A percentile compares a stretch with the other conserved stretches of the same genome.
Conservation (phyloP, 768 basidiomycete genomes). For the Fistulinella prunicolor region DNA sequence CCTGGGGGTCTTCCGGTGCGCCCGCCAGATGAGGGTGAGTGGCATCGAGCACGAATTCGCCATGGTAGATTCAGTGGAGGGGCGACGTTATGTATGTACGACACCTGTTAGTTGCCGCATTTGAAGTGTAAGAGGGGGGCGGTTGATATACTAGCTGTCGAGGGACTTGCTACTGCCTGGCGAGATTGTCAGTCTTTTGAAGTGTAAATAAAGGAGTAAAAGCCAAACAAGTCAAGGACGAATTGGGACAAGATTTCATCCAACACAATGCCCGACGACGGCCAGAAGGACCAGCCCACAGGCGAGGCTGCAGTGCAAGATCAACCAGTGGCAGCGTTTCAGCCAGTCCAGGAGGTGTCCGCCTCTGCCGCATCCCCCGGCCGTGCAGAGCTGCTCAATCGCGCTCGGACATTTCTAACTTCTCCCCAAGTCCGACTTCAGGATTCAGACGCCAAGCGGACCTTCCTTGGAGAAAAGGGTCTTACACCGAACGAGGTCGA, state of each 20-base stretch:
- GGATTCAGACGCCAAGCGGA: constrained; percentile 52
- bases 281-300: background rate
- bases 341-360: constrained; percentile 1
- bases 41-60: constrained; percentile 56
- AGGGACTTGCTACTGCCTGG: background rate
- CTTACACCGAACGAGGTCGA: constrained; percentile 60
- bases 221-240: no score
- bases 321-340: background rate
- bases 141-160: constrained; percentile 13
- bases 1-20: constrained; percentile 53
- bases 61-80: constrained; percentile 55
- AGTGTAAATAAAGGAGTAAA: no score
- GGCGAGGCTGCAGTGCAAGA: background rate
- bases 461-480: constrained; percentile 71
- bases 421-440: constrained; percentile 66
- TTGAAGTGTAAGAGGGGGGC: no score
- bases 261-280: constrained; percentile 18
- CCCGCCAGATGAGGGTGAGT: constrained; percentile 74
- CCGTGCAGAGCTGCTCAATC: constrained; percentile 45
- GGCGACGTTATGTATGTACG: constrained; percentile 42
- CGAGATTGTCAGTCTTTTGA: no score
- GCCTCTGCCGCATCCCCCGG: constrained; percentile 11
- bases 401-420: constrained; percentile 60
- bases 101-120: background rate
- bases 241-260: no score